phyloP scores from a whole-genome alignment of 805 yeast species.

The Saccharomyces paradoxus region DNA sequence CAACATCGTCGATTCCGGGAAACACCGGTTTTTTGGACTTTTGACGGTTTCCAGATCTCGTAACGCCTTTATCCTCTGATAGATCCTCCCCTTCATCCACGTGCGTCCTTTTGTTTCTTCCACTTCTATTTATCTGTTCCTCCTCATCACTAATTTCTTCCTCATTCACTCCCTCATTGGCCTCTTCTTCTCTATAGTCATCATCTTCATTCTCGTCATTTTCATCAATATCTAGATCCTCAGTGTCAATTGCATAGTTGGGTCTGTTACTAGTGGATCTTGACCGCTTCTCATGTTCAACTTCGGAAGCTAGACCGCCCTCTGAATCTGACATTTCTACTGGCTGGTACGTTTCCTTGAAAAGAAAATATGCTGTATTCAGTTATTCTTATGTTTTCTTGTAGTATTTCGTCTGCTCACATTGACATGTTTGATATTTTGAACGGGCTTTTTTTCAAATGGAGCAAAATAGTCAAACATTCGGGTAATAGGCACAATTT shows the following conservation, averaged over 20 bases:
- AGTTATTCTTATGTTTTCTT: background rate
- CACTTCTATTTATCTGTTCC: background rate
- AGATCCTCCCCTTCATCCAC: constrained; percentile 17
- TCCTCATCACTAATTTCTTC: constrained; percentile 10
- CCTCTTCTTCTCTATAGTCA: constrained; percentile 15
- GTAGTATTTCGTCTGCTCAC: background rate
- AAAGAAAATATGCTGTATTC: background rate
- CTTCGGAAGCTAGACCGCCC: background rate
- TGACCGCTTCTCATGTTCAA: constrained; percentile 10
- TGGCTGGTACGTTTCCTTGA: background rate
- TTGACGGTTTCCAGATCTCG: constrained; percentile 9
- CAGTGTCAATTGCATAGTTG: constrained; percentile 25
- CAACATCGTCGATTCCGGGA: constrained; percentile 28
- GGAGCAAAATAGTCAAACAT: background rate
- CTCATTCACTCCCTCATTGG: constrained; percentile 9
- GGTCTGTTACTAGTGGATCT: constrained; percentile 16
- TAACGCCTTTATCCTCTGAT: constrained; percentile 18
- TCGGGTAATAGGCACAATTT: background rate
- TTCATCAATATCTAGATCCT: constrained; percentile 26
- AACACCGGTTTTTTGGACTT: constrained; percentile 9
- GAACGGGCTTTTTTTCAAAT: background rate
- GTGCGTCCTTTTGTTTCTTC: background rate
- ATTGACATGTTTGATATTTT: background rate
- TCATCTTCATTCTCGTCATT: constrained; percentile 27
- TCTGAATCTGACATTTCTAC: background rate